Evolutionary conservation across 2,329 filamentous ascomycete species (phyloP).

Genomic region (Cordyceps militaris): DNA sequence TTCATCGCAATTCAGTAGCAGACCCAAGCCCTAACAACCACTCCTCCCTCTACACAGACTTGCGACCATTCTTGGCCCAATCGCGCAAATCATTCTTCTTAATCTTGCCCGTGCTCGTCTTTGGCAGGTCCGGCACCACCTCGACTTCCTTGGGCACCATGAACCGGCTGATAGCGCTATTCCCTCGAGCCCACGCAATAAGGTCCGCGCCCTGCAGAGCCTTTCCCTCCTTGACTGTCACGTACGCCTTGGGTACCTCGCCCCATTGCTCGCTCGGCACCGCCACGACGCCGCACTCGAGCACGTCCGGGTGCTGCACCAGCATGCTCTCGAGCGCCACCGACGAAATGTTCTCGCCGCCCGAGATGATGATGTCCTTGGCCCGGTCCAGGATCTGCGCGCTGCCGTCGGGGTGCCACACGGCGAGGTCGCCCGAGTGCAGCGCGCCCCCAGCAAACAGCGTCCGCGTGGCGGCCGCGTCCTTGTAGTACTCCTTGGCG

Average conservation of each 20-base stretch:
- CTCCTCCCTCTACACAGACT: not conserved
- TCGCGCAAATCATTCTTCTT: slow-evolving; percentile 88
- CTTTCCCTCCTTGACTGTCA: slow-evolving; percentile 70
- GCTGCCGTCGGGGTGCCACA: slow-evolving; percentile 85
- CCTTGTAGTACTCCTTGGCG: slow-evolving; percentile 85
- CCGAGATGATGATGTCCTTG: slow-evolving; percentile 98
- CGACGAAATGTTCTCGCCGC: slow-evolving; percentile 94
- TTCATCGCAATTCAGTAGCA: not conserved
- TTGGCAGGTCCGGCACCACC: slow-evolving; percentile 80
- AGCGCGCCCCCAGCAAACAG: slow-evolving; percentile 80
- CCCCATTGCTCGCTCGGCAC: slow-evolving; percentile 89
- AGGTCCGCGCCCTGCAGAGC: slow-evolving; percentile 48
- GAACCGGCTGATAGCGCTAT: slow-evolving; percentile 78
- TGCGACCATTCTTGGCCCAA: slow-evolving; percentile 56
- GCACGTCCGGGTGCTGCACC: slow-evolving; percentile 75
- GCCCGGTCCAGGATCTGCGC: slow-evolving; percentile 88
- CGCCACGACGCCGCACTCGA: slow-evolving; percentile 87
- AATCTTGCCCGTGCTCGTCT: slow-evolving; percentile 95
- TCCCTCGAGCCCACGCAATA: slow-evolving; percentile 77
- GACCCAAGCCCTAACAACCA: not conserved
- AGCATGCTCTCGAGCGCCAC: slow-evolving; percentile 89
- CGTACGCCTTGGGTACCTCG: slow-evolving; percentile 88
- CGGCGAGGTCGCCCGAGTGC: slow-evolving; percentile 87
- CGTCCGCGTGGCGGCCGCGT: slow-evolving; percentile 75
- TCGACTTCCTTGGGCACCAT: slow-evolving; percentile 75